Evolutionary conservation across 176 grass and related monocot genomes (phyloP).

Genomic region (Triticum dicoccoides): DNA sequence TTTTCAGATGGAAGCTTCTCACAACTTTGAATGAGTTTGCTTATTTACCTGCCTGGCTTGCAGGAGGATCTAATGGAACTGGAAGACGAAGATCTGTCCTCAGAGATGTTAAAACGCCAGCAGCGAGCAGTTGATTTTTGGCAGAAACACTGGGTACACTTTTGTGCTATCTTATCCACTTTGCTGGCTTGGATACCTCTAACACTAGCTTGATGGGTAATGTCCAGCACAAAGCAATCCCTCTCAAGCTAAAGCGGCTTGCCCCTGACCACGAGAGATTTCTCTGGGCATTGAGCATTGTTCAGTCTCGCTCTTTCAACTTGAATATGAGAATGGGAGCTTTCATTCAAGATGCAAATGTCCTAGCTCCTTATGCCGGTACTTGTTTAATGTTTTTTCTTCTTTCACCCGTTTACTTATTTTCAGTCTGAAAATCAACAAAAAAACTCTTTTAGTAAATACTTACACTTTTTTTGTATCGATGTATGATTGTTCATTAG

Average conservation of each 20-base stretch:
- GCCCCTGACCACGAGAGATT: constrained; percentile 83
- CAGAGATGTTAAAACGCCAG: constrained; percentile 65
- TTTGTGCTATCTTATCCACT: constrained; percentile 33
- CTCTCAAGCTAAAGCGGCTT: constrained; percentile 92
- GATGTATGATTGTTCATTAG: background rate
- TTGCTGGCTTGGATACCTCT: constrained; percentile 28
- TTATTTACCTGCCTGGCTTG: constrained; percentile 24
- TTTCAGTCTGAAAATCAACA: constrained; percentile 13
- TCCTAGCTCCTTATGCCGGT: constrained; percentile 94
- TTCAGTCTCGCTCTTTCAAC: constrained; percentile 65
- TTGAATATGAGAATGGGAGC: constrained; percentile 86
- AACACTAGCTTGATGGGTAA: constrained; percentile 27
- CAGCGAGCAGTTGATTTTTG: constrained; percentile 86
- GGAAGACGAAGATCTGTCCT: constrained; percentile 71
- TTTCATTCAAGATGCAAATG: constrained; percentile 80
- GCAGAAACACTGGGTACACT: constrained; percentile 90
- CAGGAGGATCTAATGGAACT: constrained; percentile 92
- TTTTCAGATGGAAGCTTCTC: constrained; percentile 12
- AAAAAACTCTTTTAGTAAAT: background rate
- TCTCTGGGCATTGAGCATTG: constrained; percentile 90
- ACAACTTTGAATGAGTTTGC: constrained; percentile 23
- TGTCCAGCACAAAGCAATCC: constrained; percentile 67
- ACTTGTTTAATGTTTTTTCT: constrained; percentile 14
- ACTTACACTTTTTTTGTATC: background rate
- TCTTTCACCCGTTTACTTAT: background rate